These are phyloP conservation scores for Phellinidium pouzarii DNA, from an alignment of 1,284 basidiomycete genomes.

Conservation along the genomic window DNA sequence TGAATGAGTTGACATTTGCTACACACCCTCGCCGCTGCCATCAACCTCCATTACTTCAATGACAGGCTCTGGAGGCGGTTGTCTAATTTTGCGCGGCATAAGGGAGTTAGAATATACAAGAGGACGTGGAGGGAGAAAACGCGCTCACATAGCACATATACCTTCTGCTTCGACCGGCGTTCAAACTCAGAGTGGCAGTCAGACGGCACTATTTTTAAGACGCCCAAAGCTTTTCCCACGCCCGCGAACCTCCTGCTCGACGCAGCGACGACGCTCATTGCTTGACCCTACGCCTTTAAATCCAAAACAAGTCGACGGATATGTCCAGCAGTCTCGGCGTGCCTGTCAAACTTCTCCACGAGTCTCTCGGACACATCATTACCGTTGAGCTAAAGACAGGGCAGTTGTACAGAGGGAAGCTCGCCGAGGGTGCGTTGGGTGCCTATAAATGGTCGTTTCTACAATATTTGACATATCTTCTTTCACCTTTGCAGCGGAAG, in stretches of 20 bases:
- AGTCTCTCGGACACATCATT: conserved; percentile 92
- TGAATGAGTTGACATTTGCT: background rate
- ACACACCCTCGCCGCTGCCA: conserved; percentile 12
- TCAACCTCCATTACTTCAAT: conserved; percentile 12
- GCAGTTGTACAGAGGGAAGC: conserved; percentile 93
- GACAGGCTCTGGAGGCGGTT: conserved; percentile 3
- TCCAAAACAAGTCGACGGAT: background rate
- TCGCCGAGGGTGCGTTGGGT: conserved; percentile 75
- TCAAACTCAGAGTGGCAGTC: background rate
- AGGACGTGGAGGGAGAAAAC: background rate
- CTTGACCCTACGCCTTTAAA: background rate
- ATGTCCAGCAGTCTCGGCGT: conserved; percentile 70
- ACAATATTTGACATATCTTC: conserved; percentile 22
- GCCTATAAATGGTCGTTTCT: conserved; percentile 6
- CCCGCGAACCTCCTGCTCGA: background rate
- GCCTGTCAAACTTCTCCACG: conserved; percentile 88
- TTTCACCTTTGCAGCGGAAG: conserved; percentile 73
- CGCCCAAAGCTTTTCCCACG: background rate
- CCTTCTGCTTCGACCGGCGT: background rate
- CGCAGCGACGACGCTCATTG: background rate
- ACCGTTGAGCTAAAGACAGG: conserved; percentile 98
- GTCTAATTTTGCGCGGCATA: background rate
- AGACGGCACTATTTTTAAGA: background rate
- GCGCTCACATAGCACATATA: background rate
- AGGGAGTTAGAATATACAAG: background rate